Evolutionary conservation across 306 rosid species (phyloP), one percentile per base, ranked within the genome.

Genomic region (Chamaecrista fasciculata): DNA sequence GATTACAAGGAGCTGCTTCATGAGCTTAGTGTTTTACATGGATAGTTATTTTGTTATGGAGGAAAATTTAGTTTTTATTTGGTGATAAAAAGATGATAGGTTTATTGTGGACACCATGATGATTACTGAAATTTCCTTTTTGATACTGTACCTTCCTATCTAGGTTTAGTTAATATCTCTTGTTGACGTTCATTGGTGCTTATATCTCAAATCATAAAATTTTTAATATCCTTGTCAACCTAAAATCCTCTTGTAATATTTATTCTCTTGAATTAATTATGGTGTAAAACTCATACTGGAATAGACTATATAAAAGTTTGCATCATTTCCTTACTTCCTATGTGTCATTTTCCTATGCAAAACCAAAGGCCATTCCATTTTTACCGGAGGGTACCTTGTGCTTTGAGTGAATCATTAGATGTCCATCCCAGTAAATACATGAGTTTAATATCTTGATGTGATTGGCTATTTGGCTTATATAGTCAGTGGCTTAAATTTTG

Each of bases 241-340:
- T 67, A 40, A 8, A 59, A 15, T 36, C 29, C 26, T 39, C 61
- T 14, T 34, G 40, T 18, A 11, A 26, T 46, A 46, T 56, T 66
- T n/a, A n/a, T n/a, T n/a, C n/a, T 61, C 48, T 61, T 24, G 70
- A 72, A 72, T 29, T 60, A 23, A 24, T 26, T 56, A 31, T 50
- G 62, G 62, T 26, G 29, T 57, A 40, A 26, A 58, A 28, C 70
- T 11, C 33, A 15, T 42, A 21, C 40, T 23, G 48, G 31, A 29
- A 23, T 23, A 40, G 31, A 57, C 49, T 71, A 76, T 36, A 77
- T 43, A 21, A 14, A 59, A 72, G 25, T 53, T 39, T 51, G 18
- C 46, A 23, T 23, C 26, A 6, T 39, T 62, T 62, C 40, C 52
- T 72, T 25, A 53, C 36, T 11, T 12, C 49, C 67, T 47, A 2